Base-by-base conservation (phyloP, 805 yeast species). In the Metschnikowia dekortorum region DNA sequence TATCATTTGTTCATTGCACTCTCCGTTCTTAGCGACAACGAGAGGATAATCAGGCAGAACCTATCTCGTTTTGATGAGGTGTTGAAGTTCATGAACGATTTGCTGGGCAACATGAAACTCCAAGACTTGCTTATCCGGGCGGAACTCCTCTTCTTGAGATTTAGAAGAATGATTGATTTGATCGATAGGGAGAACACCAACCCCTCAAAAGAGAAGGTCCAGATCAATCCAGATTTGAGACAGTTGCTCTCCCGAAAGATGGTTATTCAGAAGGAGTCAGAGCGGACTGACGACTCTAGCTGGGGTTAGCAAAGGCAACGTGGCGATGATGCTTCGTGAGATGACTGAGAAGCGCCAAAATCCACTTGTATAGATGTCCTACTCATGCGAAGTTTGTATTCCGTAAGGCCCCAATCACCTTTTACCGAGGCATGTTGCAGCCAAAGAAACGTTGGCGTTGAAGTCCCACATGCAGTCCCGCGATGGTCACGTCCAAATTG, bases 11-110 rank as follows among this genome's bases (percentile, higher is more conserved):
- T 94, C 62, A 78, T 94, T 59, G 92, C 96, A 16, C 71, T 92
- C 57, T 94, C 96, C 0, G 84, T 94, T n/a, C 74, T 94, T 44
- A 95, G 92, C 61, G 89, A 89, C 59, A 84, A 91, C 66, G 87
- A 90, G 59, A 80, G 83, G 43, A 83, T 87, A 38, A 87, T 92
- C 31, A 81, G 84, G 54, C 80, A 83, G 38, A 86, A 89, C 60
- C 73, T 94, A 52, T 73, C 73, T 32, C 82, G 84, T 53, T 92
- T 94, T 69, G 98, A 94, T 63, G 96, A 92, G 64, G 91, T 94
- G 28, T 77, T 94, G 61, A 89, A 87, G 70, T 94, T 87, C 64
- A 87, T 92, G 81, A 94, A 94, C 68, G 97, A 92, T 60, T 75
- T 94, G 52, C 83, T 89, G 45, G 85, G 85, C 74, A 78, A 83